These are phyloP conservation scores for Penicillium sp. DNA, from an alignment of 2,329 filamentous ascomycete genomes.

Conservation along the genomic window DNA sequence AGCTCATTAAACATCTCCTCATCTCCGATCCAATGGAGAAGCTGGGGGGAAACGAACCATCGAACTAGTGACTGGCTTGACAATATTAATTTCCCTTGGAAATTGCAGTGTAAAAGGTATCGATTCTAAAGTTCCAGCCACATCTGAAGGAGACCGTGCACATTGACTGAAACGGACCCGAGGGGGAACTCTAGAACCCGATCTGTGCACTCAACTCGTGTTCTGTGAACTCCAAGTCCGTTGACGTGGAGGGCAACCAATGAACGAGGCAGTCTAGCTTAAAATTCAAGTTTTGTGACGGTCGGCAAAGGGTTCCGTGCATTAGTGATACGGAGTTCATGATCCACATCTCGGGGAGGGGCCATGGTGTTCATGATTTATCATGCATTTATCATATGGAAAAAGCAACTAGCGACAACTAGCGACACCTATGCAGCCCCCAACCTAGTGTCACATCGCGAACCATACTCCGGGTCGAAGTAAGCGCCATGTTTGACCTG, in stretches of 20 bases:
- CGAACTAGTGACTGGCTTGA: background rate
- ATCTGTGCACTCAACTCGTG: background rate
- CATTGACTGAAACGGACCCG: background rate
- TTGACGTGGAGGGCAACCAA: conserved; percentile 1
- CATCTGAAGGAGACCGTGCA: background rate
- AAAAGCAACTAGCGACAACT: background rate
- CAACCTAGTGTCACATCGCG: background rate
- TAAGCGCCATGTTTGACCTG: conserved; percentile 23
- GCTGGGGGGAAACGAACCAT: background rate
- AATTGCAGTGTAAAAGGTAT: background rate
- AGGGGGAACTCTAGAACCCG: background rate
- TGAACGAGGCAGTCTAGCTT: background rate
- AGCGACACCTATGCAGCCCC: background rate
- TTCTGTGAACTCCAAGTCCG: background rate
- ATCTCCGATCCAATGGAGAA: background rate
- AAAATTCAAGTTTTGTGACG: conserved; percentile 1
- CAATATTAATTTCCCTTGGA: background rate
- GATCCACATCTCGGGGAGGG: conserved; percentile 6
- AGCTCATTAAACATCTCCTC: background rate
- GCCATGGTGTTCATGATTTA: background rate
- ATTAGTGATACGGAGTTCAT: conserved; percentile 1
- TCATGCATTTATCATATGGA: background rate
- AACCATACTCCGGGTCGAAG: conserved; percentile 4
- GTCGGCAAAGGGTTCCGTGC: conserved; percentile 17
- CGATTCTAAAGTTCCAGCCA: background rate